These are phyloP conservation scores for Colletotrichum eremochloae DNA, from an alignment of 2,329 filamentous ascomycete species.

Conservation along the genomic window DNA sequence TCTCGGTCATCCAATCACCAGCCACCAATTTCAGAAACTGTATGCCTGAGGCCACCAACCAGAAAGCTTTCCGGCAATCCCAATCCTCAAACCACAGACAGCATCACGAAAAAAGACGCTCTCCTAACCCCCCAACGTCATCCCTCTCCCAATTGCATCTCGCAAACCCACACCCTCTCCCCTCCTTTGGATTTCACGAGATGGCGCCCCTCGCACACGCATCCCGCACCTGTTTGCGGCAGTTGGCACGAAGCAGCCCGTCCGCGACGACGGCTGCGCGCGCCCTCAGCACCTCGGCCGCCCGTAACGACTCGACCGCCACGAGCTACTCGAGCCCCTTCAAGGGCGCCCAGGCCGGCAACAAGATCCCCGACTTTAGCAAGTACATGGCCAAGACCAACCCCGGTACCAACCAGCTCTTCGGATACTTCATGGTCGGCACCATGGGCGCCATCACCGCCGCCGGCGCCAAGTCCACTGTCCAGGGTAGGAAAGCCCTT, in stretches of 20 bases:
- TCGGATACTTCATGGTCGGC: conserved; percentile 99
- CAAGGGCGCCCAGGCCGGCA: conserved; percentile 71
- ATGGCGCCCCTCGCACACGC: conserved; percentile 79
- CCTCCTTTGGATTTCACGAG: conserved; percentile 48
- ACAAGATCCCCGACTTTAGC: conserved; percentile 88
- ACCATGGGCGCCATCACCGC: conserved; percentile 92
- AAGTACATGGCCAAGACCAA: conserved; percentile 83
- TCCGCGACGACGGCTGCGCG: conserved; percentile 59
- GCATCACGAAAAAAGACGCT: conserved; percentile 45
- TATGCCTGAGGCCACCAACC: conserved; percentile 41
- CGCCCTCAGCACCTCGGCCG: conserved; percentile 68
- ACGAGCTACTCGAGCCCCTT: conserved; percentile 72
- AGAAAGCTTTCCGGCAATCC: conserved; percentile 48
- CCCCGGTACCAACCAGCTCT: conserved; percentile 83
- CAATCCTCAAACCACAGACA: conserved; percentile 48
- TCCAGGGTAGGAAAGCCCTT: conserved; percentile 81
- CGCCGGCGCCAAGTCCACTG: conserved; percentile 95
- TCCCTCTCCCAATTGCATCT: conserved; percentile 43
- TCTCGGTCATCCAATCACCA: conserved; percentile 57
- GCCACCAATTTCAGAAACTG: conserved; percentile 61
- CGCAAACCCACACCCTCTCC: conserved; percentile 38
- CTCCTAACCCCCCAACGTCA: conserved; percentile 41
- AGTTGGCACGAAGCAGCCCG: conserved; percentile 58
- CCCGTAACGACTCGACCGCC: conserved; percentile 60
- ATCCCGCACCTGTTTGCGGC: conserved; percentile 78